These are phyloP conservation scores for Hypomontagnella monticulosa DNA, from an alignment of 495 filamentous ascomycete species.

Conservation along the genomic window DNA sequence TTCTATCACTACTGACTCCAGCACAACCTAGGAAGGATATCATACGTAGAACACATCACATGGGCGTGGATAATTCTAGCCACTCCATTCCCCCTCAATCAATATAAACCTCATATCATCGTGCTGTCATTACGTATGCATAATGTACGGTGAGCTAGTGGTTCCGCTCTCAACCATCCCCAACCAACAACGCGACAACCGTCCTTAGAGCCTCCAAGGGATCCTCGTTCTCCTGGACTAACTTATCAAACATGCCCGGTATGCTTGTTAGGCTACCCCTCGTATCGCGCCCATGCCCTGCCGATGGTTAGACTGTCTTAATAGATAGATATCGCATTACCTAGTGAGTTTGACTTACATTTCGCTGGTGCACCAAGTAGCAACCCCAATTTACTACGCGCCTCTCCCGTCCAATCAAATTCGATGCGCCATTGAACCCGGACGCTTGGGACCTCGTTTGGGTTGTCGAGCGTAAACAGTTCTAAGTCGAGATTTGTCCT, in stretches of 20 bases:
- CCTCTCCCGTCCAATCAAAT: slow-evolving; percentile 73
- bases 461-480: slow-evolving; percentile 35
- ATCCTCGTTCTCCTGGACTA: slow-evolving; percentile 59
- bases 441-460: slow-evolving; percentile 42
- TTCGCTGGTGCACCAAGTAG: slow-evolving; percentile 58
- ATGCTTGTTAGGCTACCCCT: slow-evolving; percentile 59
- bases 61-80: no score
- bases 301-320: slow-evolving; percentile 37
- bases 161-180: slow-evolving; percentile 39
- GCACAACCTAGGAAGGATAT: no score
- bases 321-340: neutral
- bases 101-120: neutral
- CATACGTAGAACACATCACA: no score
- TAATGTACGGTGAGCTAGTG: no score
- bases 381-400: slow-evolving; percentile 59
- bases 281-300: slow-evolving; percentile 63
- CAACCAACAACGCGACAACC: slow-evolving; percentile 61
- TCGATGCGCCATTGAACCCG: slow-evolving; percentile 65
- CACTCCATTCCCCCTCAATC: no score
- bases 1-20: no score
- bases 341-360: slow-evolving; percentile 54
- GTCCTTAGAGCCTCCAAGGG: slow-evolving; percentile 62
- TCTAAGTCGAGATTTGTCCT: slow-evolving; percentile 54
- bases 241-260: slow-evolving; percentile 60
- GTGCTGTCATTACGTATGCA: no score